Conservation (phyloP, 257 asterid genomes). For the Forsythia viridissima region DNA sequence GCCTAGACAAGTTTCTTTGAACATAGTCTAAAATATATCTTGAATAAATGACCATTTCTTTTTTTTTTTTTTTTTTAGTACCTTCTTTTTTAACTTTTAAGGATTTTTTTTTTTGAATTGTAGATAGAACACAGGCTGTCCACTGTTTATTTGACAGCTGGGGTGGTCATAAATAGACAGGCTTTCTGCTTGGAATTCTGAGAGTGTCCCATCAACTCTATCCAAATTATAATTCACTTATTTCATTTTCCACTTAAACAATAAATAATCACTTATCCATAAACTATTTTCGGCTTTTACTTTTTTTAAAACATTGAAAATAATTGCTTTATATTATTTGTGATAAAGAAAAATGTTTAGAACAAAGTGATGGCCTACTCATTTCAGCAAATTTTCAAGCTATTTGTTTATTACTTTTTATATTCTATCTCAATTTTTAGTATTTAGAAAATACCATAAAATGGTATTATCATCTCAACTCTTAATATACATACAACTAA, state of each 20-base stretch:
- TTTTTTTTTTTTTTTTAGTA: too few relatives aligned
- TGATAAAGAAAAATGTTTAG: neutral
- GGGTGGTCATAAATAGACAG: slow-evolving; percentile 24
- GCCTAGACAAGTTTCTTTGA: too few relatives aligned
- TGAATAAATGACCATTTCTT: too few relatives aligned
- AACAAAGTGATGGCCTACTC: neutral
- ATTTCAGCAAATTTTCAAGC: neutral
- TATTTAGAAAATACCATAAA: neutral
- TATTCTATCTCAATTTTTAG: neutral
- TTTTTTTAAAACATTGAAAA: neutral
- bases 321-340: neutral
- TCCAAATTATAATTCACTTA: too few relatives aligned
- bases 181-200: neutral
- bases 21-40: too few relatives aligned
- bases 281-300: too few relatives aligned
- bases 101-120: too few relatives aligned
- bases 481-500: neutral
- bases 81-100: too few relatives aligned
- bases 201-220: neutral
- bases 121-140: slow-evolving; percentile 37
- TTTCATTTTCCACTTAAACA: too few relatives aligned
- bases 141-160: slow-evolving; percentile 32
- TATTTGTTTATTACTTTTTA: neutral
- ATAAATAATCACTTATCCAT: too few relatives aligned
- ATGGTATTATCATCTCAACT: neutral